Evolutionary conservation across 768 basidiomycete species (phyloP), one percentile per base, ranked within the genome.

Genomic region (Rhizopogon vulgaris): DNA sequence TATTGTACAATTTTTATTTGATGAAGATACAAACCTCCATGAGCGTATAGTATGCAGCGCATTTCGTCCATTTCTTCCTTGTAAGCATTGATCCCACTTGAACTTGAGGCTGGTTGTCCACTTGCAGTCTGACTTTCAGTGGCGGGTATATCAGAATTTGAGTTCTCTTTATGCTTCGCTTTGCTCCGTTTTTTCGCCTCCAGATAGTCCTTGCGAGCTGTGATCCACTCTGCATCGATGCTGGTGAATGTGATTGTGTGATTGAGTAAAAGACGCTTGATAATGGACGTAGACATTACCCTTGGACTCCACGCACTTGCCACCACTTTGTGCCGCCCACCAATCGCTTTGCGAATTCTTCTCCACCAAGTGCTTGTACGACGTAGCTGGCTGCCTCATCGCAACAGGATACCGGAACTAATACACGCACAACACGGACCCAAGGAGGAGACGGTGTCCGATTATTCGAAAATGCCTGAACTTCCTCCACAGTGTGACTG

Each of bases 271-370:
- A 28, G 51, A 49, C 17, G 56, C 66, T 12, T 34, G 24, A 40
- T 56, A 53, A 6, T 51, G 51, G 37, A 63, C 17, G 59, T 64
- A 67, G 60, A 60, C 71, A 70, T 64, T 71, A 82, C 93, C 93
- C 94, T 48, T 79, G 71, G 41, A 92, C 64, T 17, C 87, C 85
- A 38, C 94, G 84, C 32, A 94, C 92, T 69, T 96, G 94, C 95
- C 95, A 98, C 94, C 95, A 98, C 64, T 94, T 94, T 5, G 83
- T 80, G 1, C 95, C 95, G 10, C 95, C 95, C 3, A 93, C 84
- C 28, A 91, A 64, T 38, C 76, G 77, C 56, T 81, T 78, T 43
- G 78, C 80, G 12, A 79, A 74, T 38, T 87, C 79, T 60, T 88
- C 85, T n/a, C 94, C 94, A 2, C 94, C 93, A 7, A 96, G 74